Evolutionary conservation across 345 rosid genomes (phyloP).

Genomic region (Aegle marmelos): DNA sequence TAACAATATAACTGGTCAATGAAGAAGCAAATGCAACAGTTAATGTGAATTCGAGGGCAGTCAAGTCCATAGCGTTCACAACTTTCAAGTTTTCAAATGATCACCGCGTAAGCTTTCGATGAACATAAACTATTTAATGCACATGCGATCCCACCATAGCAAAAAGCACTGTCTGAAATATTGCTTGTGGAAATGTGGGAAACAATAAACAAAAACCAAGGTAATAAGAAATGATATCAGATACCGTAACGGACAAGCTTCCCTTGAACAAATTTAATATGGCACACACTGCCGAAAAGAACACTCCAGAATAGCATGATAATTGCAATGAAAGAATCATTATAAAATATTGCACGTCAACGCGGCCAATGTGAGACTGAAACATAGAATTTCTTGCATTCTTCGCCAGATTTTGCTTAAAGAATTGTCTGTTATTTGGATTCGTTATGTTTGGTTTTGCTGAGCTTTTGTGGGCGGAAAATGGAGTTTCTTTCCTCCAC

Average conservation of each 20-base stretch:
- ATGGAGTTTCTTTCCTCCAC: background rate
- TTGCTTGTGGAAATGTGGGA: background rate
- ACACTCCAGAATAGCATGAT: constrained; percentile 1
- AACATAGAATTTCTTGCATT: background rate
- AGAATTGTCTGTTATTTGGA: background rate
- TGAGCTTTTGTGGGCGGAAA: background rate
- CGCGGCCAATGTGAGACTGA: background rate
- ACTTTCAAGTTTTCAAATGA: no score
- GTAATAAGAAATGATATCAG: background rate
- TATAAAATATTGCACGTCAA: background rate
- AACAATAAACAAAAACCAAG: background rate
- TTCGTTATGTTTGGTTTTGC: background rate
- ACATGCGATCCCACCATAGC: background rate
- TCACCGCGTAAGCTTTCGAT: background rate
- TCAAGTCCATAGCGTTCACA: background rate
- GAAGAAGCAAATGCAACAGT: background rate
- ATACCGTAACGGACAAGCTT: background rate
- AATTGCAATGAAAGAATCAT: background rate
- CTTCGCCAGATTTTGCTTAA: background rate
- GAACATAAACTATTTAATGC: background rate
- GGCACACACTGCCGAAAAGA: background rate
- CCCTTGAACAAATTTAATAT: background rate
- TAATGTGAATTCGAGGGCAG: no score
- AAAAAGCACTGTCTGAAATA: background rate
- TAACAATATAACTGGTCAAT: background rate